A percentile compares a stretch with the other conserved stretches of the same genome.
Evolutionary conservation across 2,329 filamentous ascomycete species (phyloP).

Genomic region (Microdochium nivale): DNA sequence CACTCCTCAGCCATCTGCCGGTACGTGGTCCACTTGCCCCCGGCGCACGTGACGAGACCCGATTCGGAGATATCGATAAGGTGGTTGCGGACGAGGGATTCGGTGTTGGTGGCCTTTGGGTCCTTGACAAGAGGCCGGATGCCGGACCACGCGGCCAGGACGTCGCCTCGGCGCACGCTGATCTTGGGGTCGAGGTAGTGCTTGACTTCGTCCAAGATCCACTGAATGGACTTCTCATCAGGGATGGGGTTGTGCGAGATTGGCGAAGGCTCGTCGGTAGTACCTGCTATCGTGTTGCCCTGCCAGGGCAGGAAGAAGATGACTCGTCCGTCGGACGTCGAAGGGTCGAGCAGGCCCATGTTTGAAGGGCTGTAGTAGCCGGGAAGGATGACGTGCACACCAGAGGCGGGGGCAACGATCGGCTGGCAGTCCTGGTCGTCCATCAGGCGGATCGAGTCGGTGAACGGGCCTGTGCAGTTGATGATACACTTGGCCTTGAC

Average conservation of each 20-base stretch:
- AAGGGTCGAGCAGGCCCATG: constrained; percentile 82
- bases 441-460: constrained; percentile 77
- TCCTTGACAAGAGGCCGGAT: constrained; percentile 82
- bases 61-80: constrained; percentile 72
- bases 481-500: constrained; percentile 75
- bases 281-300: constrained; percentile 85
- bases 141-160: constrained; percentile 85
- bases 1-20: constrained; percentile 89
- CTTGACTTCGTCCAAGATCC: constrained; percentile 78
- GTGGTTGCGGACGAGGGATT: constrained; percentile 82
- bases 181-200: constrained; percentile 79
- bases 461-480: constrained; percentile 85
- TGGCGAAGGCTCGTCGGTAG: constrained; percentile 68
- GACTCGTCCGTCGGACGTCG: constrained; percentile 79
- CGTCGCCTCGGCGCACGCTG: constrained; percentile 74
- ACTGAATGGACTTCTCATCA: constrained; percentile 76
- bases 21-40: constrained; percentile 91
- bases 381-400: constrained; percentile 78
- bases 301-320: constrained; percentile 95
- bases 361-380: constrained; percentile 79
- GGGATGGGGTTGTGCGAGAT: constrained; percentile 69
- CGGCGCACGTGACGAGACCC: constrained; percentile 75
- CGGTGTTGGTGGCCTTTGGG: constrained; percentile 75
- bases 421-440: constrained; percentile 65
- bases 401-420: constrained; percentile 78